Conservation (phyloP, 139 green algal genomes). For the Ostreobium quekettii region DNA sequence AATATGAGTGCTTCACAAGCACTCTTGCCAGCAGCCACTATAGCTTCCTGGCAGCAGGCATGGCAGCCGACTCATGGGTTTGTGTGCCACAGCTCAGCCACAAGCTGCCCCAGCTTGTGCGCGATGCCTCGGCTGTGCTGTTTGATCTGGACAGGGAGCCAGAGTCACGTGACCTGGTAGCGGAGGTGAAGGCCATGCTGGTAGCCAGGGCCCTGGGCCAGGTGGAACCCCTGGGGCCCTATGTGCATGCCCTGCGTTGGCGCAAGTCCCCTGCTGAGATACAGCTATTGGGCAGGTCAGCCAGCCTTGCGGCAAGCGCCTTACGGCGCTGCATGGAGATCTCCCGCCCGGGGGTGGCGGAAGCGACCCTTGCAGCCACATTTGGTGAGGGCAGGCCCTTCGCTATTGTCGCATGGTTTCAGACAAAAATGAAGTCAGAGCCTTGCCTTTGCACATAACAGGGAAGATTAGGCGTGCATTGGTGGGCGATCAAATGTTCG, state of each 20-base stretch:
- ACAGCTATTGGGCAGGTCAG: not conserved
- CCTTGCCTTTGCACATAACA: no score
- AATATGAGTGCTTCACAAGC: no score
- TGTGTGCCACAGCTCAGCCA: not conserved
- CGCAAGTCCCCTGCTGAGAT: not conserved
- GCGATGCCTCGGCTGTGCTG: not conserved
- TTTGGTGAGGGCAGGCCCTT: no score
- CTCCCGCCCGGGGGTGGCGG: not conserved
- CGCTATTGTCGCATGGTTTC: no score
- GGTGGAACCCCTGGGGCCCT: not conserved
- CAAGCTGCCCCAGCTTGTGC: not conserved
- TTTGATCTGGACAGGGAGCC: not conserved
- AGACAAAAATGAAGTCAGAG: no score
- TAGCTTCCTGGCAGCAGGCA: no score
- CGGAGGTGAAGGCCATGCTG: not conserved
- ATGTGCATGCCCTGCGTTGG: not conserved
- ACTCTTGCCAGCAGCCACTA: no score
- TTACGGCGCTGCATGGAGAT: slow-evolving; percentile 14
- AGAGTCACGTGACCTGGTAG: not conserved
- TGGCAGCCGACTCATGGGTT: no score
- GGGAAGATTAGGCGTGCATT: no score
- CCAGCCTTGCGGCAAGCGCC: no score
- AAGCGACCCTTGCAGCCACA: not conserved
- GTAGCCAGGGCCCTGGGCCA: not conserved
- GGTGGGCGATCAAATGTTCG: no score